phyloP scores from a whole-genome alignment of 306 rosid species.

The Prunus davidiana region DNA sequence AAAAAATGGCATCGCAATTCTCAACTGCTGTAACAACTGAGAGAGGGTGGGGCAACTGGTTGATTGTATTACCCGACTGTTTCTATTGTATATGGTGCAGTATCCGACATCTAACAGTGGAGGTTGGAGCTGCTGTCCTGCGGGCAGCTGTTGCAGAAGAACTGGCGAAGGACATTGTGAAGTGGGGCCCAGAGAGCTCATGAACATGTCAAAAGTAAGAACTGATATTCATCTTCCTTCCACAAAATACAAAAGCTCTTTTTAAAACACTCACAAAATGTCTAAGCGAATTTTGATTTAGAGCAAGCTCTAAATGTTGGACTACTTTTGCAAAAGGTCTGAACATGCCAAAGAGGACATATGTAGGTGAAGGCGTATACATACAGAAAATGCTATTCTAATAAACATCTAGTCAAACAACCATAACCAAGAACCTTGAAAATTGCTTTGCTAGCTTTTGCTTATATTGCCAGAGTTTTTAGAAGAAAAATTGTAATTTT shows the following conservation, averaged over 20 bases:
- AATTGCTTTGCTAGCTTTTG: background rate
- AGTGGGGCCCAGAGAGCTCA: slow-evolving; percentile 62
- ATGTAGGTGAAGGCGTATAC: background rate
- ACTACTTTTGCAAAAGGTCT: background rate
- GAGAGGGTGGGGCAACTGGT: slow-evolving; percentile 2
- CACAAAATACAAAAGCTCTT: background rate
- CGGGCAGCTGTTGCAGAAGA: slow-evolving; percentile 74
- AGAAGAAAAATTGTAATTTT: background rate
- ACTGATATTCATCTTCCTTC: background rate
- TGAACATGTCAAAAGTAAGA: slow-evolving; percentile 73
- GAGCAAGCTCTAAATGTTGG: background rate
- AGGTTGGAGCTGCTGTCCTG: slow-evolving; percentile 93
- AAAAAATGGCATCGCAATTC: too few relatives aligned
- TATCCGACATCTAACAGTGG: slow-evolving; percentile 69
- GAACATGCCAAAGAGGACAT: background rate
- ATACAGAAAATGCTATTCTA: background rate
- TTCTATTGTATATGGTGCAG: slow-evolving; percentile 40
- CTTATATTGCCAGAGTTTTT: background rate
- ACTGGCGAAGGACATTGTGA: slow-evolving; percentile 72
- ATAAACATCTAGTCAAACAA: background rate
- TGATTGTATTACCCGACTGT: slow-evolving; percentile 17
- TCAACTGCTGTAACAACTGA: too few relatives aligned
- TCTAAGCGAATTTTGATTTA: background rate
- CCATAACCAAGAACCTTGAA: background rate
- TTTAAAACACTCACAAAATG: background rate